Conservation (phyloP, 768 basidiomycete species). For the Amyloporia xantha region DNA sequence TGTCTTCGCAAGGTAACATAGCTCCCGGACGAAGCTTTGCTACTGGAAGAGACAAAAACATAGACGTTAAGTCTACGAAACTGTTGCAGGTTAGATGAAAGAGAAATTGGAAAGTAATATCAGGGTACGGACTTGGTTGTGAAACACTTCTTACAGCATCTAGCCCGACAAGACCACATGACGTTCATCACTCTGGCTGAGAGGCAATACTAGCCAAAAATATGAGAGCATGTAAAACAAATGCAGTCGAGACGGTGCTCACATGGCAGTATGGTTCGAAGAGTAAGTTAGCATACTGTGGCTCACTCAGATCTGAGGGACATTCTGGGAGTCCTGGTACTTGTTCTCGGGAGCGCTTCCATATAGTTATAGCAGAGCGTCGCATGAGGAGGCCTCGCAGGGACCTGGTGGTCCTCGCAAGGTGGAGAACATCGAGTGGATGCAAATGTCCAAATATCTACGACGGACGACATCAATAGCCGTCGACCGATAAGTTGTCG, state of each 20-base stretch:
- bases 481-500: too few relatives aligned
- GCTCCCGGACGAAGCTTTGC: too few relatives aligned
- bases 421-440: neutral
- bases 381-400: neutral
- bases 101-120: too few relatives aligned
- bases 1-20: too few relatives aligned
- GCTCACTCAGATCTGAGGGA: neutral
- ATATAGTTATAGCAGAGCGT: neutral
- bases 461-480: neutral
- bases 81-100: too few relatives aligned
- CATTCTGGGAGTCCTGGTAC: neutral
- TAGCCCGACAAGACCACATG: slow-evolving; percentile 4
- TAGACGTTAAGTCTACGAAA: too few relatives aligned
- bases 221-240: neutral
- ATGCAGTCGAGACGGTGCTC: neutral
- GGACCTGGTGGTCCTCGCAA: neutral
- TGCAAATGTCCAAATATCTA: slow-evolving; percentile 7
- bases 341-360: neutral
- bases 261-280: neutral
- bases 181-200: neutral
- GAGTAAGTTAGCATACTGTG: neutral
- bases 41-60: too few relatives aligned
- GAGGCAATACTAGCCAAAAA: neutral
- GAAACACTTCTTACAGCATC: too few relatives aligned
- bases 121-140: too few relatives aligned